These are phyloP conservation scores for Auriscalpium microsporum DNA, from an alignment of 768 basidiomycete species.

Conservation along the genomic window DNA sequence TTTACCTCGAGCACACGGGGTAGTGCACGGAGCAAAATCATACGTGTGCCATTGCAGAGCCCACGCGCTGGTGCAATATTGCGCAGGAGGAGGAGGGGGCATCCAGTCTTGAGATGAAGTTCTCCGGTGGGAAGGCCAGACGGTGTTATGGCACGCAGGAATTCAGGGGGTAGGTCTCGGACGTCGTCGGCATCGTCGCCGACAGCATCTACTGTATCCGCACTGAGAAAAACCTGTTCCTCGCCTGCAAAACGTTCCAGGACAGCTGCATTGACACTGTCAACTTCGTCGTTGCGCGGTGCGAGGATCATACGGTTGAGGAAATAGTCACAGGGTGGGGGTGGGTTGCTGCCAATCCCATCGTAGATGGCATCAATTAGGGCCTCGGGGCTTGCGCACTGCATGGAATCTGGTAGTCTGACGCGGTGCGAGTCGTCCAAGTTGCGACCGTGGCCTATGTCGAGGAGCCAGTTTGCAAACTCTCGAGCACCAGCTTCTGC, in stretches of 20 bases:
- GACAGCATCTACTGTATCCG: constrained; percentile 10
- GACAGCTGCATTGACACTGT: constrained; percentile 22
- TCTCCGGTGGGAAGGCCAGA: constrained; percentile 32
- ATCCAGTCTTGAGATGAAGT: constrained; percentile 23
- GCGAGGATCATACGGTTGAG: constrained; percentile 28
- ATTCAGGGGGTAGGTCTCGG: constrained; percentile 28
- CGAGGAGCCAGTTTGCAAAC: constrained; percentile 31
- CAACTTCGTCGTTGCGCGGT: constrained; percentile 27
- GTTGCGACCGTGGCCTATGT: constrained; percentile 28
- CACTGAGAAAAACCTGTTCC: constrained; percentile 12
- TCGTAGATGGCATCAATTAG: constrained; percentile 25
- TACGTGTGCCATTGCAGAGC: constrained; percentile 26
- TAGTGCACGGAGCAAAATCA: background rate
- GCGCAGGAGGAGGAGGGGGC: constrained; percentile 32
- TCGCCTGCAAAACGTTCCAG: constrained; percentile 16
- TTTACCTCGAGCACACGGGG: background rate
- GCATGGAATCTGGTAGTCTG: constrained; percentile 22
- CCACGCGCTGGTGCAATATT: constrained; percentile 31
- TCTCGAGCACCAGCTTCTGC: constrained; percentile 15
- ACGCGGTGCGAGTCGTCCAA: constrained; percentile 16
- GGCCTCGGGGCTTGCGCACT: constrained; percentile 11
- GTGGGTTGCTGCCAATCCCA: constrained; percentile 2
- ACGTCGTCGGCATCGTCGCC: constrained; percentile 13
- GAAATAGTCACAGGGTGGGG: constrained; percentile 26
- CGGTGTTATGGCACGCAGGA: constrained; percentile 29